phyloP scores from a whole-genome alignment of 306 rosid species.

The Trifolium dubium region DNA sequence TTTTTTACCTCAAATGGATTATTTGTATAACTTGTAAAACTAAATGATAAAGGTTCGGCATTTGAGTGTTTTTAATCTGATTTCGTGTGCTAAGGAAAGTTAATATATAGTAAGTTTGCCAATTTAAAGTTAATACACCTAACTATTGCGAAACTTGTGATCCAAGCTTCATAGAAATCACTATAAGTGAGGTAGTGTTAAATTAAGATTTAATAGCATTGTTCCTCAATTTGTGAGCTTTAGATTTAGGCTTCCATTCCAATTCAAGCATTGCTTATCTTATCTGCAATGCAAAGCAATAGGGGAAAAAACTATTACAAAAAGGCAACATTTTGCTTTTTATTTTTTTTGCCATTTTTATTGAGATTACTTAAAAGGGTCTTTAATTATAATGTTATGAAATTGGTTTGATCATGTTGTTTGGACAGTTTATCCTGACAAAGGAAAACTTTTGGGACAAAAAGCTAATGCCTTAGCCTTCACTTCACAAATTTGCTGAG shows the following conservation, averaged over 20 bases:
- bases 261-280: slow-evolving; percentile 73
- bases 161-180: slow-evolving; percentile 42
- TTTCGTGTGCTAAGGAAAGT: background rate
- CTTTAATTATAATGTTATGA: slow-evolving; percentile 34
- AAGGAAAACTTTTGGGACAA: slow-evolving; percentile 30
- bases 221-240: slow-evolving; percentile 38
- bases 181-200: slow-evolving; percentile 27
- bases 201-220: slow-evolving; percentile 39
- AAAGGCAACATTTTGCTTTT: background rate
- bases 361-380: slow-evolving; percentile 27
- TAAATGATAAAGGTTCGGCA: background rate
- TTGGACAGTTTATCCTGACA: slow-evolving; percentile 38
- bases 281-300: slow-evolving; percentile 76
- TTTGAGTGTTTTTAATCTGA: background rate
- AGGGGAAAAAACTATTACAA: slow-evolving; percentile 5
- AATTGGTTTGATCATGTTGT: slow-evolving; percentile 43
- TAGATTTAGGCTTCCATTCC: slow-evolving; percentile 69
- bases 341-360: background rate
- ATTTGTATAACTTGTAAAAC: background rate
- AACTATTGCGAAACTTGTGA: slow-evolving; percentile 46
- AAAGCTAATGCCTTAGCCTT: slow-evolving; percentile 56
- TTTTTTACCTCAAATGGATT: slow-evolving; percentile 16
- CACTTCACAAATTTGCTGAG: slow-evolving; percentile 59
- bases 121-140: slow-evolving; percentile 37
- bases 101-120: background rate